Base-by-base conservation (phyloP, 2,329 filamentous ascomycete species). In the Thelonectria olida region DNA sequence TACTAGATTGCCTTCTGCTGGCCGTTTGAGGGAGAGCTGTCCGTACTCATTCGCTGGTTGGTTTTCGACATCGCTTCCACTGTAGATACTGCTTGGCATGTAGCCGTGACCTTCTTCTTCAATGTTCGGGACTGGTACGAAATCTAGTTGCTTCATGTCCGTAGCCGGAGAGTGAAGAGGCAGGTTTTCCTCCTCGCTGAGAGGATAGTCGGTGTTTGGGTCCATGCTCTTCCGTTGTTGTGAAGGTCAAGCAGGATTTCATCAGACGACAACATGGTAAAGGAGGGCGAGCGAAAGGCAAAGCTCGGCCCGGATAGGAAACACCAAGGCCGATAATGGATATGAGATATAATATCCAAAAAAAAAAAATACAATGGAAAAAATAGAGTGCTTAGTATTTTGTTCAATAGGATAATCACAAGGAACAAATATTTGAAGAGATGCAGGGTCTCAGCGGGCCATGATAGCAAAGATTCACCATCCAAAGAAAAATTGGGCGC, bases 161-260 rank as follows among this genome's bases (percentile, higher is more conserved):
- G 62, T 12, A 31, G 36, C 47, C 42, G 62, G 44, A 22, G 52
- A 44, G 23, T 53, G 42, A 9, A 41, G 27, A 34, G 45, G 19
- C 28, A 58, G 50, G 23, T 31, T 52, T 44, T 66, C 53, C 28
- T 68, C 68, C 39, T 66, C 64, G 22, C 36, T 51, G 50, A 63
- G 57, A 19, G 58, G 54, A 49, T 63, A 61, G 52, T 69, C 66
- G 54, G 64, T 58, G 61, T 73, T 69, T 51, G 71, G 62, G 51
- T 76, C 75, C 76, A 78, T 78, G 59, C 50, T 74, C 64, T 47
- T 61, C 59, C 54, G 59, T 68, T 67, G 58, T 53, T 55, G 59
- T 56, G 59, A 61, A 54, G 58, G 68, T 62, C 61, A 60, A 65
- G 34, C 25, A 48, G 48, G 54, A 54, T 64, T 38, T 53, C 61